Conservation (phyloP, 495 filamentous ascomycete species). For the Hypoxylon fuscum region DNA sequence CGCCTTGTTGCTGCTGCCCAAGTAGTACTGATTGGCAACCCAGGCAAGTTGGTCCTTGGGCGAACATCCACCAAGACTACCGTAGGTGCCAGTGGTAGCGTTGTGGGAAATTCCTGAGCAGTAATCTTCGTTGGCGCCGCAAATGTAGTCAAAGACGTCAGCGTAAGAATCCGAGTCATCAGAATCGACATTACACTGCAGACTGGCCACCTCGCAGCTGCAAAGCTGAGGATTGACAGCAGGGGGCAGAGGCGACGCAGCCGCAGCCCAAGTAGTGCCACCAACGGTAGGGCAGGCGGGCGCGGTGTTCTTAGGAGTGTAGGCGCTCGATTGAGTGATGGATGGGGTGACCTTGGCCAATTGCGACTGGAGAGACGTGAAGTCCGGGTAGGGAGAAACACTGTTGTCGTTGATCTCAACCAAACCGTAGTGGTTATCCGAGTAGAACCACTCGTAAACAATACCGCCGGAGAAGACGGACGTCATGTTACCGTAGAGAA, state of each 20-base stretch:
- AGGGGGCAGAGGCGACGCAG: conserved; percentile 78
- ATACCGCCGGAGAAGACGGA: conserved; percentile 87
- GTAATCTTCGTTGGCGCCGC: conserved; percentile 67
- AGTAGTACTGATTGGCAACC: conserved; percentile 84
- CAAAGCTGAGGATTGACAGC: conserved; percentile 78
- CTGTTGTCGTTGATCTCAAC: conserved; percentile 67
- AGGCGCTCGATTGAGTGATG: conserved; percentile 69
- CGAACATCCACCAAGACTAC: conserved; percentile 87
- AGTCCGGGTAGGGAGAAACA: conserved; percentile 74
- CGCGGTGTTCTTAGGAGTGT: conserved; percentile 79
- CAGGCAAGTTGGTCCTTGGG: conserved; percentile 79
- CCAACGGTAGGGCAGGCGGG: conserved; percentile 75
- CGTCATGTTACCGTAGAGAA: conserved; percentile 83
- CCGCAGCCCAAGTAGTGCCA: conserved; percentile 71
- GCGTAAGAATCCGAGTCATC: conserved; percentile 61
- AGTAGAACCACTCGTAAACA: conserved; percentile 96
- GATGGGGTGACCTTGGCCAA: conserved; percentile 73
- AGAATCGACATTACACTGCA: conserved; percentile 71
- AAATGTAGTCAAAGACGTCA: conserved; percentile 70
- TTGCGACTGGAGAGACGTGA: conserved; percentile 73
- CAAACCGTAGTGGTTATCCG: conserved; percentile 88
- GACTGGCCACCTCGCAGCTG: conserved; percentile 75
- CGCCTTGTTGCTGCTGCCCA: conserved; percentile 59
- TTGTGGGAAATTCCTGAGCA: conserved; percentile 80
- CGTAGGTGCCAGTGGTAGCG: conserved; percentile 77